Conservation (phyloP, 192 early-diverging fungal genomes). For the Podila clonocystis region DNA sequence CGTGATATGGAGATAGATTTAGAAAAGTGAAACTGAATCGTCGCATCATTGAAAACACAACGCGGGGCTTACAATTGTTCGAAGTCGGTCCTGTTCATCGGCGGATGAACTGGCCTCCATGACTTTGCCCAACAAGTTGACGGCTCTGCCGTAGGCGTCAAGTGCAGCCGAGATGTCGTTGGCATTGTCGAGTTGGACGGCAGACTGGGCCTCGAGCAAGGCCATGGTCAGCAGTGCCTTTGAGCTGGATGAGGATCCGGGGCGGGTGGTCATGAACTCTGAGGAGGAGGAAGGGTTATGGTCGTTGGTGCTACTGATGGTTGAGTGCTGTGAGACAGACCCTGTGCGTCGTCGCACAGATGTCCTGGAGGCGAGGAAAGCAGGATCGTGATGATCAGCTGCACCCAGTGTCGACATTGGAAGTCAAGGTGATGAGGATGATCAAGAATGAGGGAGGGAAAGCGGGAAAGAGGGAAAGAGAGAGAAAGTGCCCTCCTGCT, state of each 20-base stretch:
- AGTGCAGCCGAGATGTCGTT: conserved; percentile 33
- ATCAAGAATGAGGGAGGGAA: not conserved
- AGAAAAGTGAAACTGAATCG: not conserved
- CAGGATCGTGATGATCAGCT: conserved; percentile 8
- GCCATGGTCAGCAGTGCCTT: conserved; percentile 41
- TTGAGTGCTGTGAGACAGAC: conserved; percentile 17
- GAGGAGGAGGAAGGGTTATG: conserved; percentile 9
- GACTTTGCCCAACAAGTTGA: conserved; percentile 34
- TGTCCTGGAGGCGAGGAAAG: not conserved
- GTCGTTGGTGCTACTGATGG: not conserved
- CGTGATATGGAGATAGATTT: not conserved
- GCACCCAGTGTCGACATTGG: conserved; percentile 19
- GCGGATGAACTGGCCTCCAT: conserved; percentile 42
- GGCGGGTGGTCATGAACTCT: conserved; percentile 24
- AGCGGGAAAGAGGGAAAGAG: not conserved
- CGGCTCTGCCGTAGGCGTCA: conserved; percentile 31
- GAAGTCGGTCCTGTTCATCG: conserved; percentile 38
- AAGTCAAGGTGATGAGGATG: not conserved
- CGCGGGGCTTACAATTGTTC: conserved; percentile 33
- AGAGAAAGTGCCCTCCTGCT: not conserved
- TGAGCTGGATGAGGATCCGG: conserved; percentile 41
- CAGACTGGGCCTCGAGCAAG: conserved; percentile 44
- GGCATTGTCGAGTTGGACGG: conserved; percentile 39
- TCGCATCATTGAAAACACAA: not conserved
- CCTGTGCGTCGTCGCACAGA: conserved; percentile 12